Base-by-base conservation (phyloP, 352 stramenopile genomes). In the Pythium periplocum region DNA sequence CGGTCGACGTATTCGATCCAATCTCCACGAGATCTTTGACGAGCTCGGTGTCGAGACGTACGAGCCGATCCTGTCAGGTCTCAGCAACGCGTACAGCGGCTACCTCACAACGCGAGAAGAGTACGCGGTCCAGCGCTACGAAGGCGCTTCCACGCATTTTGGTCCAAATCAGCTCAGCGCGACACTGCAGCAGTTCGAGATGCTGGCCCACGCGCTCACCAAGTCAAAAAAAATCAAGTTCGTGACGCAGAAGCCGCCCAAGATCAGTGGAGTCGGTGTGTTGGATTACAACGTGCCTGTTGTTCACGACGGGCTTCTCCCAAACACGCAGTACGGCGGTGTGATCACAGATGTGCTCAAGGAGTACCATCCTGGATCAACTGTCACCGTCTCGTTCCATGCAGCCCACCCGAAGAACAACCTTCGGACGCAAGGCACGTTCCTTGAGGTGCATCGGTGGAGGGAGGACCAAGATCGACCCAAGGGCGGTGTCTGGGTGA, bases 61-160 rank as follows among this genome's bases (percentile, higher is more conserved):
- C 30, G 64, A 84, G 38, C 76, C 82, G 1, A 72, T 93, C 32
- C 78, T 95, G 37, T 75, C 83, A 11, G 83, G 83, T 4, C 57
- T 92, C 30, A 83, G 68, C 43, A 96, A 96, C 51, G 85, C 80
- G 2, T 96, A 96, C 59, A 80, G 79, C 43, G 84, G 82, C 4
- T 96, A 96, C 59, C 68, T 95, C 54, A 87, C 84, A 6, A 96
- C 86, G 3, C 73, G 78, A 2, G 86, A 95, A 55, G 86, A 96
- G 56, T 96, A 94, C 45, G 68, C 83, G 1, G 73, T 91, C 3
- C 86, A 96, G 58, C 77, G 84, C 3, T 96, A 96, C 56, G 86
- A 96, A 78, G 86, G 86, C n/a, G 84, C 86, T 9, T 96, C 83
- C 17, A 96, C 84, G 33, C 83, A 94, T 57, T 96, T 95, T 42